phyloP scores from a whole-genome alignment of 179 eudicot genomes.

The Corrigiola litoralis region DNA sequence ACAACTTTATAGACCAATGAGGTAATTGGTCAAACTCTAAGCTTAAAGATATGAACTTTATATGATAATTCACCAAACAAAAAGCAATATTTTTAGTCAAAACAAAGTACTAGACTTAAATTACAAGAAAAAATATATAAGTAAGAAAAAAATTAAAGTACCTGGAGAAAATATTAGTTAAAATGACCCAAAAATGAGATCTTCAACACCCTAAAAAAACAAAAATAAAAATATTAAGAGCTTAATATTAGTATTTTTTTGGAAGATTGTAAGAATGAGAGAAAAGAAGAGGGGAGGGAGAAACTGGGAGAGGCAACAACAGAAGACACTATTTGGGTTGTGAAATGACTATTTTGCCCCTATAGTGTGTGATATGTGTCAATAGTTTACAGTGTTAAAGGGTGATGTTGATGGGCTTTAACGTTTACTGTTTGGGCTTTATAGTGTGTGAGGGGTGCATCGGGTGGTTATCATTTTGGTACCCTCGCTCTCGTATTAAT shows the following conservation, averaged over 20 bases:
- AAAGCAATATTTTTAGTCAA: not conserved
- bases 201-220: slow-evolving; percentile 11
- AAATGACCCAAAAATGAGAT: slow-evolving; percentile 19
- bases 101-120: no score
- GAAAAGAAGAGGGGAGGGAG: slow-evolving; percentile 23
- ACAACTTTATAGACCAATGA: not conserved
- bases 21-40: no score
- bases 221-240: not conserved
- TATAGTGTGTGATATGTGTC: not conserved
- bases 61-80: not conserved
- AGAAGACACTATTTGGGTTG: not conserved
- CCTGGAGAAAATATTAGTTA: slow-evolving; percentile 3
- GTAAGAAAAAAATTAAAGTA: slow-evolving; percentile 5
- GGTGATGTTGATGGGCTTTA: slow-evolving; percentile 5
- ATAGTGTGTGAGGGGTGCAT: not conserved
- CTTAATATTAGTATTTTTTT: no score
- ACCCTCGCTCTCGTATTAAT: no score
- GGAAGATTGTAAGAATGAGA: not conserved
- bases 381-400: slow-evolving; percentile 6
- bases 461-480: no score
- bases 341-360: slow-evolving; percentile 13
- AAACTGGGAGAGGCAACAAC: slow-evolving; percentile 36
- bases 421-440: not conserved
- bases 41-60: not conserved
- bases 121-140: not conserved